A percentile compares a stretch with the other conserved stretches of the same genome.
These are phyloP conservation scores for Aspergillus pseudoviridinutans DNA, from an alignment of 2,329 filamentous ascomycete species.

Conservation along the genomic window DNA sequence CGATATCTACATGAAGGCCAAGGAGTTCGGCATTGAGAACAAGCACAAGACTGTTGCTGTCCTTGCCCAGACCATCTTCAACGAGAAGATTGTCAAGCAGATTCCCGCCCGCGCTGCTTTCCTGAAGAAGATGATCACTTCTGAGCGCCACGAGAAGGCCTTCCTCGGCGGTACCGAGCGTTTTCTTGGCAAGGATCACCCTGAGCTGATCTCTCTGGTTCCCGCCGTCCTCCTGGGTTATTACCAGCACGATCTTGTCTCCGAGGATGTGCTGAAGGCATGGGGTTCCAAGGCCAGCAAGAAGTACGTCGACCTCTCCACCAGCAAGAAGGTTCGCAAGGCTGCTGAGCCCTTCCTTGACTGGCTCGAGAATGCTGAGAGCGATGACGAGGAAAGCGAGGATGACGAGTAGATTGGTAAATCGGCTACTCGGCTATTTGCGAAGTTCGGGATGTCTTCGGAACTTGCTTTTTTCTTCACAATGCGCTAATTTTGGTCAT, in stretches of 20 bases:
- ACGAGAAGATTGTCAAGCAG: constrained; percentile 83
- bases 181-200: constrained; percentile 76
- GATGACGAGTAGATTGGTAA: constrained; percentile 47
- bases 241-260: constrained; percentile 86
- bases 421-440: not conserved
- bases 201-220: constrained; percentile 71
- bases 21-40: constrained; percentile 87
- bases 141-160: constrained; percentile 91
- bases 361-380: constrained; percentile 86
- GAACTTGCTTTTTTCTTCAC: not conserved
- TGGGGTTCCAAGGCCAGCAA: constrained; percentile 97
- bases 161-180: constrained; percentile 93
- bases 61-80: constrained; percentile 88
- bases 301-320: constrained; percentile 89
- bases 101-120: constrained; percentile 78
- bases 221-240: constrained; percentile 84
- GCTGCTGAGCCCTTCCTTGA: constrained; percentile 89
- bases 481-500: not conserved
- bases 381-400: constrained; percentile 61
- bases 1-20: constrained; percentile 92
- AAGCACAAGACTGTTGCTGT: constrained; percentile 94
- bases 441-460: constrained; percentile 2
- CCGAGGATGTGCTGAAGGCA: constrained; percentile 80
- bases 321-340: constrained; percentile 93
- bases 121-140: constrained; percentile 88